These are phyloP conservation scores for Claviceps fusiformis DNA, from an alignment of 2,329 filamentous ascomycete species.

Conservation along the genomic window DNA sequence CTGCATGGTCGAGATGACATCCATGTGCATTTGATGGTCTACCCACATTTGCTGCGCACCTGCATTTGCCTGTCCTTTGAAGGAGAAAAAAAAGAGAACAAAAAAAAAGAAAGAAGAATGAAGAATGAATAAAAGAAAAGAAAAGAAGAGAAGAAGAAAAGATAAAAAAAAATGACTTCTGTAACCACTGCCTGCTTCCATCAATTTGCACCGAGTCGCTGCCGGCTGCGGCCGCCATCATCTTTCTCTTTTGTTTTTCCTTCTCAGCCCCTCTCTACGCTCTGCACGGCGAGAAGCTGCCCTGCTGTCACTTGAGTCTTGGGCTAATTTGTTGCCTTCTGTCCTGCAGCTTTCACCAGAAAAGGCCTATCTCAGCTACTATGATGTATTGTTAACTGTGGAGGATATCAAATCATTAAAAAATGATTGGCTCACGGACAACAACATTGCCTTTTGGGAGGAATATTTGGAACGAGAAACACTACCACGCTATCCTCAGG, in stretches of 20 bases:
- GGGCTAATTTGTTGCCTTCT: not conserved
- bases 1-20: not conserved
- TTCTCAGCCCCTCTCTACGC: not conserved
- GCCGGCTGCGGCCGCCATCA: too few species aligned
- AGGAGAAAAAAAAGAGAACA: too few species aligned
- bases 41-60: not conserved
- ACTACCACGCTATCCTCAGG: conserved; percentile 64
- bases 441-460: conserved; percentile 97
- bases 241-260: too few species aligned
- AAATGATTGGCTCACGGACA: conserved; percentile 93
- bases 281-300: not conserved
- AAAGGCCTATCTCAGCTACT: conserved; percentile 27
- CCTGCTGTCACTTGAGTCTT: not conserved
- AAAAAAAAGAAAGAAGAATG: too few species aligned
- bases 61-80: not conserved
- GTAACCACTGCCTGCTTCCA: not conserved
- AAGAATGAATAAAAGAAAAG: too few species aligned
- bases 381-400: conserved; percentile 49
- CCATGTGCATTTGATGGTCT: not conserved
- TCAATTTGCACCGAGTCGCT: too few species aligned
- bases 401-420: conserved; percentile 82
- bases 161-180: not conserved
- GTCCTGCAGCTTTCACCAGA: conserved; percentile 32
- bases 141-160: too few species aligned
- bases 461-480: conserved; percentile 90